Evolutionary conservation across 805 yeast species (phyloP), one percentile per base, ranked within the genome.

Genomic region (Danielia oregonensis): DNA sequence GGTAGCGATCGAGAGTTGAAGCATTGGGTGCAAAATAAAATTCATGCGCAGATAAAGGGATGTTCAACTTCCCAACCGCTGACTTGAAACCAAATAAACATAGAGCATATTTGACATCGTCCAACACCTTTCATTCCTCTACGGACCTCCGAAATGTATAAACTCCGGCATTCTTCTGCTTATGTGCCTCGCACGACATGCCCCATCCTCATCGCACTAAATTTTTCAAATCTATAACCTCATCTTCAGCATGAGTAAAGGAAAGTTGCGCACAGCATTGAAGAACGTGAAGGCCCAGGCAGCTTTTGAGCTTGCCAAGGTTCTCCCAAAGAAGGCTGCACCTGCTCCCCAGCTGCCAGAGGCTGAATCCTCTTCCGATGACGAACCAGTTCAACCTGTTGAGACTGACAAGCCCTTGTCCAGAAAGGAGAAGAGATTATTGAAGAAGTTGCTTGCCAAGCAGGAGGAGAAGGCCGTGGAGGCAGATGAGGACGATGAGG

Each of bases 361-460:
- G 32, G 17, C 32, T 8, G 33, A 28, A 4, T 35, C 37, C n/a
- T 32, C 29, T 19, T 34, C 27, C 25, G 44, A 42, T 29, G 45
- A 44, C 35, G 48, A 50, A 42, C 39, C 44, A 15, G 49, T 50
- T 8, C 64, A 55, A 30, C 70, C 78, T 43, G 53, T 57, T 16
- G 63, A 33, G 10, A 18, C 37, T 30, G 41, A 33, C 25, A 31
- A 40, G 8, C 41, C 70, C 13, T 63, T 80, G 37, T 79, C 86
- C 30, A 79, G 76, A 59, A 82, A 79, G 48, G 84, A 79, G 33
- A 71, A 69, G 54, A 75, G 84, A 63, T 65, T 70, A 49, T 60
- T 77, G 58, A 77, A 76, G 67, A 77, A 77, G 56, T 56, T 55
- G 43, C 49, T 57, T 40, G 55, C 61, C 35, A 54, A 64, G 40